phyloP scores from a whole-genome alignment of 2,329 filamentous ascomycete species.

The Talaromyces sp. region DNA sequence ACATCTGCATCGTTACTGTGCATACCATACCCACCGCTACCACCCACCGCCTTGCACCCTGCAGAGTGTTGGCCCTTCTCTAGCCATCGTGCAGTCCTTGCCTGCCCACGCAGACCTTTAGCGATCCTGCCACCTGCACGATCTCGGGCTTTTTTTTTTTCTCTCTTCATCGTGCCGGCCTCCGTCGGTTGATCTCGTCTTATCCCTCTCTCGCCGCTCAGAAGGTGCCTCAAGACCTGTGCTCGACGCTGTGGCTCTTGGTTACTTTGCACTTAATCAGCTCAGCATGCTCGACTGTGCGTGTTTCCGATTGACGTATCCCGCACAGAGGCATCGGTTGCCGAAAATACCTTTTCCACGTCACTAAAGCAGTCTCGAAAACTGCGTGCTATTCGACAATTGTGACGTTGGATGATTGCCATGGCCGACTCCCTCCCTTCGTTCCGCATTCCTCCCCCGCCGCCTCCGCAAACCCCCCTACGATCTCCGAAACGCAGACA shows the following conservation, averaged over 20 bases:
- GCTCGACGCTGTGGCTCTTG: not conserved
- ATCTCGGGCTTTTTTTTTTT: not conserved
- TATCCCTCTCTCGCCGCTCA: not conserved
- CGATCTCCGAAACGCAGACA: constrained; percentile 34
- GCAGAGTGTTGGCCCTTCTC: not conserved
- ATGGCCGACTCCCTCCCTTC: constrained; percentile 24
- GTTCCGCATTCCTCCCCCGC: constrained; percentile 23
- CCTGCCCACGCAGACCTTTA: not conserved
- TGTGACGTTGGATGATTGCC: not conserved
- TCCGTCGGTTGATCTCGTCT: not conserved
- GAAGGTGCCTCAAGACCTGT: not conserved
- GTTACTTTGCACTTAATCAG: constrained; percentile 1
- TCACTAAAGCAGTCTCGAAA: not conserved
- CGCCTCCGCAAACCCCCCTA: constrained; percentile 31
- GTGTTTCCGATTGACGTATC: constrained; percentile 1
- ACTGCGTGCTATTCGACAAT: not conserved
- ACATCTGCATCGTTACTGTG: not conserved
- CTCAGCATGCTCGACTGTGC: constrained; percentile 11
- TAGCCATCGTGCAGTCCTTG: not conserved
- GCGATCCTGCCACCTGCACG: not conserved
- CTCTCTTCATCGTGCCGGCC: not conserved
- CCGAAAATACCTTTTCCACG: constrained; percentile 1
- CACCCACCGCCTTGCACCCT: constrained; percentile 2
- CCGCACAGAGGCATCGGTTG: constrained; percentile 8
- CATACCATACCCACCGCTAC: not conserved